Evolutionary conservation across 768 basidiomycete species (phyloP), one percentile per base, ranked within the genome.

Genomic region (Amanita pallidorosea): DNA sequence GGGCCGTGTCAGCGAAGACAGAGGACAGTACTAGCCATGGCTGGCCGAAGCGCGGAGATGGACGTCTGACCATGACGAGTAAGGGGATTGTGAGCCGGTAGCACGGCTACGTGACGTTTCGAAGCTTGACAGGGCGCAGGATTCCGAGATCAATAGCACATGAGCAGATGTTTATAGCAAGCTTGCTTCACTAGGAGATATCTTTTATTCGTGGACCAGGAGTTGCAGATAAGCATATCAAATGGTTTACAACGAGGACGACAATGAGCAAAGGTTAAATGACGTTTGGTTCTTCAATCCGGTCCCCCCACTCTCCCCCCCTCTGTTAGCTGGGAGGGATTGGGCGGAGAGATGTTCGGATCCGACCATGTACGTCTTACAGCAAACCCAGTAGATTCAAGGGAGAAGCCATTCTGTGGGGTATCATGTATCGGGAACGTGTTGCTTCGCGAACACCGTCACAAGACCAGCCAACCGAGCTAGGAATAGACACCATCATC

Each of bases 111-210:
- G 25, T 45, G 29, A 45, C 8, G 27, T 11, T n/a, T 43, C 25
- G 42, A 27, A 9, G 23, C 41, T 43, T 27, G 23, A 43, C 13
- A 13, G 41, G 25, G 25, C 15, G 42, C n/a, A 43, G 57, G 64
- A 51, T 52, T 51, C 38, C 49, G 58, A 37, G 59, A 42, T 20
- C 41, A 13, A 42, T 23, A 23, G 12, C 41, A 42, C 41, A 41
- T 13, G 40, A 18, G n/a, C 20, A 4, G 23, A 22, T 4, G 25
- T 43, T 43, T 43, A 43, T 40, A 40, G 38, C 12, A 37, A 18
- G 29, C 11, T 12, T 31, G 31, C 31, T 11, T 31, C 11, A 2
- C 31, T 4, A 31, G 31, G 31, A 31, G 31, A 31, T 31, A 31
- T 31, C 29, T 29, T 29, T 29, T 7, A 7, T 27, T 29, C 31